Conservation (phyloP, 192 early-diverging fungal species). For the Funneliformis geosporum region DNA sequence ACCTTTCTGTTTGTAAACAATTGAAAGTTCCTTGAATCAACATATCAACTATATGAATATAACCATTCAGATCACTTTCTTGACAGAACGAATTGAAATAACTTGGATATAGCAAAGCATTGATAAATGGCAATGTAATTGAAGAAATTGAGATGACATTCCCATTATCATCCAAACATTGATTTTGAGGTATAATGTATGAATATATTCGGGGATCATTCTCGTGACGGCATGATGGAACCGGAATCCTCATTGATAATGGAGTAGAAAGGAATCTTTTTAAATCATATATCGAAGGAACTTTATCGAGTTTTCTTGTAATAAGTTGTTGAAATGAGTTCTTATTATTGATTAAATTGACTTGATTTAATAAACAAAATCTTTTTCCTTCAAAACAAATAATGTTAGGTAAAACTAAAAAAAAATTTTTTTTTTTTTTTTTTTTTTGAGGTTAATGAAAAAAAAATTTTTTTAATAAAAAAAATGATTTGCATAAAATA, state of each 20-base stretch:
- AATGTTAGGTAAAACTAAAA: too few relatives aligned
- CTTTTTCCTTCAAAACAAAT: too few relatives aligned
- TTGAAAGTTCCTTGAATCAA: constrained; percentile 12
- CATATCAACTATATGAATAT: not conserved
- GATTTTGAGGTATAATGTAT: not conserved
- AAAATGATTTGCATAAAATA: too few relatives aligned
- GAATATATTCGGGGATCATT: not conserved
- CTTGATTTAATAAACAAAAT: too few relatives aligned
- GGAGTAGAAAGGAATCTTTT: not conserved
- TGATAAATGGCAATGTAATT: constrained; percentile 5
- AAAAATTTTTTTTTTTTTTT: too few relatives aligned
- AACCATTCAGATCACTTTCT: not conserved
- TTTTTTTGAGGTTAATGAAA: too few relatives aligned
- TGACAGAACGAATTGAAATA: not conserved
- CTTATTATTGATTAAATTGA: too few relatives aligned
- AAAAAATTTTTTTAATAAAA: too few relatives aligned
- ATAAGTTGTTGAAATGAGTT: too few relatives aligned
- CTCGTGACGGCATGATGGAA: not conserved
- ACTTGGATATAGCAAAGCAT: not conserved
- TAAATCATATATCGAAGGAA: too few relatives aligned
- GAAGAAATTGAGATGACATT: not conserved
- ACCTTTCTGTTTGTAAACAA: not conserved
- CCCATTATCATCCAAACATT: not conserved
- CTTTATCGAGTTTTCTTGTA: too few relatives aligned
- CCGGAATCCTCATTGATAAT: not conserved